Conservation (phyloP, 345 rosid species). For the Rubroshorea leprosula region DNA sequence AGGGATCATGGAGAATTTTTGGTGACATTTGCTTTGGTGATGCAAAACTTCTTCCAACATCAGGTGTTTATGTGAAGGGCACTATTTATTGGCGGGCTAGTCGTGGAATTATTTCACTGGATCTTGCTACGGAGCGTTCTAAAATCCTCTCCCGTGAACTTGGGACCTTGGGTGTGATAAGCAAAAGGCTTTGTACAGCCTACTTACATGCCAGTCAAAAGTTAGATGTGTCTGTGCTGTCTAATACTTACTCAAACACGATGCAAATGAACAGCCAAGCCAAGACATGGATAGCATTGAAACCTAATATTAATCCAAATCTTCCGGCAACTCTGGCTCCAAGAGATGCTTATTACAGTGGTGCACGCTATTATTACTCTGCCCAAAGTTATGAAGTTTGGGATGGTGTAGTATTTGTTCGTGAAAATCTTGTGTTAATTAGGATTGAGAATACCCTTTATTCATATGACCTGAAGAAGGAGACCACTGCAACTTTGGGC, state of each 20-base stretch:
- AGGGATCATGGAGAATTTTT: constrained; percentile 37
- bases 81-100: constrained; percentile 32
- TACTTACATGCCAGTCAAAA: neutral
- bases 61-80: constrained; percentile 31
- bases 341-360: neutral
- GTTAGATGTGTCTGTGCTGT: constrained; percentile 16
- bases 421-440: constrained; percentile 17
- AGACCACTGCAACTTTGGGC: constrained; percentile 4
- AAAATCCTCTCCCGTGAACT: constrained; percentile 1
- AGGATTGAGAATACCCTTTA: constrained; percentile 10
- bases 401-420: constrained; percentile 13
- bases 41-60: constrained; percentile 16
- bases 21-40: constrained; percentile 33
- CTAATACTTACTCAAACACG: constrained; percentile 31
- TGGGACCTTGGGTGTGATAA: constrained; percentile 24
- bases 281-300: constrained; percentile 21
- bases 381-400: neutral
- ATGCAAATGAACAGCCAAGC: constrained; percentile 26
- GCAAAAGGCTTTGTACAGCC: constrained; percentile 30
- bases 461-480: constrained; percentile 25
- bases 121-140: constrained; percentile 33
- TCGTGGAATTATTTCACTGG: constrained; percentile 23
- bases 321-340: neutral
- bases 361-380: neutral
- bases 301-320: constrained; percentile 7